Evolutionary conservation across 768 basidiomycete genomes (phyloP).

Genomic region (Rhizopogon sp.): DNA sequence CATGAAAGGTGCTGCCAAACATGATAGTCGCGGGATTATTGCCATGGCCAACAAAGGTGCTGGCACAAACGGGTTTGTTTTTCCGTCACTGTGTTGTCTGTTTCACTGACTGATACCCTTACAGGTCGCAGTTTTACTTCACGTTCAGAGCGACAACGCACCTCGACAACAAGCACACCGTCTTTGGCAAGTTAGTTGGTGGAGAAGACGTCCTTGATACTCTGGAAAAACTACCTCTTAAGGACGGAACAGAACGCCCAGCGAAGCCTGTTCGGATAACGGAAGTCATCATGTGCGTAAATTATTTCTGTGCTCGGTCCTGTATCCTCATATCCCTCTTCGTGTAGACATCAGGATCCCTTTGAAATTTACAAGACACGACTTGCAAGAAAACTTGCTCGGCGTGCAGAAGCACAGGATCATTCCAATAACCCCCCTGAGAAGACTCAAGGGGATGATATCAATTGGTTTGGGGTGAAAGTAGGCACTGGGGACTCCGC

Average conservation of each 20-base stretch:
- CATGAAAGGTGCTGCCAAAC: constrained; percentile 81
- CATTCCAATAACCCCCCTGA: constrained; percentile 29
- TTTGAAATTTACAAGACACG: constrained; percentile 90
- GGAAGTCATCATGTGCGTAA: constrained; percentile 76
- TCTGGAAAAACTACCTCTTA: constrained; percentile 75
- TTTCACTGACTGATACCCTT: neutral
- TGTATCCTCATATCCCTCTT: constrained; percentile 4
- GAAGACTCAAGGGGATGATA: constrained; percentile 59
- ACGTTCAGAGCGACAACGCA: constrained; percentile 82
- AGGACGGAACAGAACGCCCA: constrained; percentile 84
- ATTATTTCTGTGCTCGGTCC: neutral
- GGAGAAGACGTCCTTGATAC: constrained; percentile 87
- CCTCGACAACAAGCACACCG: constrained; percentile 91
- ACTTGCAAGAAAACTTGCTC: constrained; percentile 70
- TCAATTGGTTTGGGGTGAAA: constrained; percentile 89
- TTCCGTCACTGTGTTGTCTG: neutral
- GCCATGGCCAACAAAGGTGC: constrained; percentile 97
- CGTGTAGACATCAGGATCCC: constrained; percentile 80
- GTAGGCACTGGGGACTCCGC: constrained; percentile 47
- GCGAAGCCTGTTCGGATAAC: constrained; percentile 82
- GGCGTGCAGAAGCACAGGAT: constrained; percentile 26
- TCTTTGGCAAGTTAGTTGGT: constrained; percentile 96
- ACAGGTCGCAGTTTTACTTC: constrained; percentile 88
- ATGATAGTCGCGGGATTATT: constrained; percentile 77
- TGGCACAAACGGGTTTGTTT: constrained; percentile 73